Evolutionary conservation across 768 basidiomycete genomes (phyloP), one percentile per base, ranked within the genome.

Genomic region (Glaciozyma martinii): DNA sequence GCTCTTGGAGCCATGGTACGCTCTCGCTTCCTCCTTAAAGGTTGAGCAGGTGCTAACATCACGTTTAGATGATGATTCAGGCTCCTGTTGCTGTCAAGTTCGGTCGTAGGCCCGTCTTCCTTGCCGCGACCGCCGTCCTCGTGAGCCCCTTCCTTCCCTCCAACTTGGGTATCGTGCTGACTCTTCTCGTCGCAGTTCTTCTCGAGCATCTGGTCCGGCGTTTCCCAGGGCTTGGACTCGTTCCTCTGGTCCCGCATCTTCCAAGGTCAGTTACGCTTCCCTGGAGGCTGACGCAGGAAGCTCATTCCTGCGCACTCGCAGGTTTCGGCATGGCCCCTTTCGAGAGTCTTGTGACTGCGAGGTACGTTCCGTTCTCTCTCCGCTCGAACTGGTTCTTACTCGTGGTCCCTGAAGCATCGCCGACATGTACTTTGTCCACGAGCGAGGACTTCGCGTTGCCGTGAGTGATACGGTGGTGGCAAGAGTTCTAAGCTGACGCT

Each of bases 181-280:
- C n/a, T n/a, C n/a, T n/a, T n/a, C n/a, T n/a, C n/a, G n/a, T n/a
- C n/a, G n/a, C n/a, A n/a, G 25, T 53, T 63, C 43, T 47, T 63
- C 55, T 76, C 77, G 12, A 79, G 79, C 58, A 79, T 80, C 49
- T 80, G 80, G 80, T 78, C 77, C 63, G 80, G 79, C 12, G 73
- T 76, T 12, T 79, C 79, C 62, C 79, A 80, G 23, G 40, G 49
- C 56, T n/a, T 81, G 42, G 66, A 76, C 0, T 80, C 79, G 3
- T 79, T 81, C 52, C 74, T 75, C 25, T 79, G 78, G 5, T 78
- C 80, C 13, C 76, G 80, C 23, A 75, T 79, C 16, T 80, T 81
- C 71, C 80, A 80, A 71, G 80, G 80, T 7, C n/a, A n/a, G n/a
- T n/a, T n/a, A n/a, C n/a, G n/a, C n/a, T n/a, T n/a, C n/a, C n/a